Evolutionary conservation across 495 filamentous ascomycete genomes (phyloP).

Genomic region (Darksidea phi): DNA sequence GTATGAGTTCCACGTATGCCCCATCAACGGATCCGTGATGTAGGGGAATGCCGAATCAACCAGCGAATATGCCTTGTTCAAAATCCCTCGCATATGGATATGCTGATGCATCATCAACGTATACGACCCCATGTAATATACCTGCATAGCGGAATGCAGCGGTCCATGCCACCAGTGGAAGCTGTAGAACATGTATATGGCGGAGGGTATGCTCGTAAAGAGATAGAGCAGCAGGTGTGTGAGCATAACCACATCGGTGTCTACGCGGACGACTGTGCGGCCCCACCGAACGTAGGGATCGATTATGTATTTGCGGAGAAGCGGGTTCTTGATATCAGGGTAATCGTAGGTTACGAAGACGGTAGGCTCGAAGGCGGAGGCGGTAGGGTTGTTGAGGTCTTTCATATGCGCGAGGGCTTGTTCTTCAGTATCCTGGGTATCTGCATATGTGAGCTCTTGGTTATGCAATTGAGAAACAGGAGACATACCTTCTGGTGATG

Average conservation of each 20-base stretch:
- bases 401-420: slow-evolving; percentile 41
- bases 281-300: slow-evolving; percentile 59
- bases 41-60: slow-evolving; percentile 70
- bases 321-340: slow-evolving; percentile 38
- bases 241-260: slow-evolving; percentile 72
- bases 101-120: slow-evolving; percentile 82
- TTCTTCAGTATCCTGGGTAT: slow-evolving; percentile 9
- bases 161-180: slow-evolving; percentile 67
- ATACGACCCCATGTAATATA: slow-evolving; percentile 66
- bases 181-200: slow-evolving; percentile 58
- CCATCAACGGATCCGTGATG: slow-evolving; percentile 69
- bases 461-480: background rate
- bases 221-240: slow-evolving; percentile 74
- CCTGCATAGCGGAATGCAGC: slow-evolving; percentile 60
- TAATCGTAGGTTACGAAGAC: slow-evolving; percentile 54
- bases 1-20: slow-evolving; percentile 81
- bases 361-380: slow-evolving; percentile 53
- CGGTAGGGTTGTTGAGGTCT: slow-evolving; percentile 54
- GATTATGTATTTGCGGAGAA: slow-evolving; percentile 51
- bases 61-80: slow-evolving; percentile 50
- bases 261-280: slow-evolving; percentile 53
- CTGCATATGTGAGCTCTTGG: slow-evolving; percentile 3
- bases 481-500: slow-evolving; percentile 19
- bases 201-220: slow-evolving; percentile 65
- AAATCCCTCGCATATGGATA: slow-evolving; percentile 72